Evolutionary conservation across 2,329 filamentous ascomycete species (phyloP), one percentile per base, ranked within the genome.

Genomic region (Rhynchosporium secalis): DNA sequence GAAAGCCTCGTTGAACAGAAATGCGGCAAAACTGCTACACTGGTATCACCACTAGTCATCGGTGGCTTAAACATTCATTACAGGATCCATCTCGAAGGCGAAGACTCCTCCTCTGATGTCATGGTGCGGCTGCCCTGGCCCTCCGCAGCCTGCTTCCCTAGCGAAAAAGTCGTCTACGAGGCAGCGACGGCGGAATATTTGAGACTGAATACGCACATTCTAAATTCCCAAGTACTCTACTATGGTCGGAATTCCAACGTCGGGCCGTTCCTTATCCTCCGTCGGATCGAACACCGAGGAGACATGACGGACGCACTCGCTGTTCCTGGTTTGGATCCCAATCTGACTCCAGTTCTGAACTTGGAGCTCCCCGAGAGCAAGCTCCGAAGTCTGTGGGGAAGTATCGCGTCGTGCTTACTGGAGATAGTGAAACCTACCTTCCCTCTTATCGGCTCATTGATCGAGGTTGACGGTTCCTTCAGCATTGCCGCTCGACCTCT

Each of bases 221-320:
- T 56, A 41, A 45, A 62, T 62, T 62, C 62, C n/a, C 28, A 58
- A 26, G 47, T 63, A 55, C 59, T 66, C 40, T 62, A 54, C 55
- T 57, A 68, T 61, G 61, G 64, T 26, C 40, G 55, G 13, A 41
- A 63, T 6, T 60, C 66, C 56, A 56, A 60, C 10, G 20, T 68
- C 20, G 60, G 64, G 43, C 64, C 64, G 51, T 69, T 65, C 36
- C 62, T 65, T 8, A 67, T 66, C 38, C 51, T 63, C 10, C 43
- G 59, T 56, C 54, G 60, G 26, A 43, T 64, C 9, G 57, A 64
- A 40, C 58, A 70, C 76, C 40, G 75, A 75, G 73, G 69, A 72
- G 20, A 45, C 29, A 26, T 75, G 71, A n/a, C 65, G 72, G 41
- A 66, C 65, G 8, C 67, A 71, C 58, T 1, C 74, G 73, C 74